Evolutionary conservation across 768 basidiomycete species (phyloP).

Genomic region (Tricholomella constricta): DNA sequence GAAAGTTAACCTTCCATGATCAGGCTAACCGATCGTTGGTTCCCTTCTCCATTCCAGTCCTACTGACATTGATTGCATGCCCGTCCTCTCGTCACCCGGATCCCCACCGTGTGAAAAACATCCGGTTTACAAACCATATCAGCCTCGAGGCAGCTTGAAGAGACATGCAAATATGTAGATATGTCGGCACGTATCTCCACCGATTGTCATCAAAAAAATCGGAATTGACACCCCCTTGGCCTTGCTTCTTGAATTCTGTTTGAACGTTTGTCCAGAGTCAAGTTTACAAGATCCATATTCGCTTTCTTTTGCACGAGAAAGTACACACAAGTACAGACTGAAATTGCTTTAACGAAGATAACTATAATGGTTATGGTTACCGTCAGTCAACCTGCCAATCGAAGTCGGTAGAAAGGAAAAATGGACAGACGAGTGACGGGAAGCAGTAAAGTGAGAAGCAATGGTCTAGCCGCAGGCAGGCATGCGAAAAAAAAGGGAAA

Average conservation of each 20-base stretch:
- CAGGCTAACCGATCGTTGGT: no score
- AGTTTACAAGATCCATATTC: neutral
- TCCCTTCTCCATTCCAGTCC: no score
- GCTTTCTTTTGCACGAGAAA: neutral
- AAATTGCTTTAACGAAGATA: slow-evolving; percentile 12
- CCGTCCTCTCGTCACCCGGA: neutral
- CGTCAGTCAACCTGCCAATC: slow-evolving; percentile 15
- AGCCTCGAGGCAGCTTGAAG: neutral
- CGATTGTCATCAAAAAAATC: no score
- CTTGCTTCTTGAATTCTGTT: no score
- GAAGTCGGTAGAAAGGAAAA: slow-evolving; percentile 6
- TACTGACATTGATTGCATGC: no score
- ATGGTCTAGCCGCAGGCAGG: slow-evolving; percentile 6
- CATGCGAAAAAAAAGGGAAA: neutral
- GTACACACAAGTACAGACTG: slow-evolving; percentile 3
- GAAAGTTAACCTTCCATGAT: no score
- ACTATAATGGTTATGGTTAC: slow-evolving; percentile 10
- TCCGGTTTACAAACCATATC: neutral
- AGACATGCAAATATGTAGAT: neutral
- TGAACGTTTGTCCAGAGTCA: neutral
- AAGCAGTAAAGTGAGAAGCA: slow-evolving; percentile 2
- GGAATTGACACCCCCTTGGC: no score
- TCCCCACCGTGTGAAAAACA: neutral
- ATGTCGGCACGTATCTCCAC: neutral
- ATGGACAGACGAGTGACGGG: neutral